These are phyloP conservation scores for Chloropicon primus DNA, from an alignment of 139 green algal species.

Conservation along the genomic window DNA sequence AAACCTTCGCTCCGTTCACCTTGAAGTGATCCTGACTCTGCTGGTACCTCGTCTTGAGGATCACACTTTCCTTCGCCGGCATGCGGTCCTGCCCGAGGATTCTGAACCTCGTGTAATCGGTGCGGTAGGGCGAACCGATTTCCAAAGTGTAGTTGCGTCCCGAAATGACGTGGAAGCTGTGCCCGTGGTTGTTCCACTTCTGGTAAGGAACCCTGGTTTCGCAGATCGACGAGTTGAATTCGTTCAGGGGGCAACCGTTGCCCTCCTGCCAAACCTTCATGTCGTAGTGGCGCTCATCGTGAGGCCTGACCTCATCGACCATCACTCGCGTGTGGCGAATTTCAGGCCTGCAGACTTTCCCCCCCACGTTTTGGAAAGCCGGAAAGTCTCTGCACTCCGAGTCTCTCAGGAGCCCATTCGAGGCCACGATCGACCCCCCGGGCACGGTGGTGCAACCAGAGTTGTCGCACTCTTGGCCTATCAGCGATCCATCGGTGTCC, in stretches of 20 bases:
- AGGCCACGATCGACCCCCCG: background rate
- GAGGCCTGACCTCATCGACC: background rate
- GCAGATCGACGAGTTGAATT: background rate
- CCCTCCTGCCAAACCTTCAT: background rate
- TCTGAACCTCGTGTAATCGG: background rate
- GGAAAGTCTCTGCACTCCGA: background rate
- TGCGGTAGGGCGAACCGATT: background rate
- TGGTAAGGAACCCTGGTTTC: background rate
- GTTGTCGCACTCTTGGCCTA: constrained; percentile 1
- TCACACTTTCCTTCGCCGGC: background rate
- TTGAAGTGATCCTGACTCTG: background rate
- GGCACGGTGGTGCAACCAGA: background rate
- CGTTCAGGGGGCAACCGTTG: background rate
- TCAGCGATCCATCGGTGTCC: constrained; percentile 35
- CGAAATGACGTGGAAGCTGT: background rate
- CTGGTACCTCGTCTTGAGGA: background rate
- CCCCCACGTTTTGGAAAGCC: background rate
- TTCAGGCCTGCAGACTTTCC: background rate
- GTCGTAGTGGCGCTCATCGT: background rate
- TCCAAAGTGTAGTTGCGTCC: background rate
- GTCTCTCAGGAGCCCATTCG: background rate
- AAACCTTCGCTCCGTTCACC: background rate
- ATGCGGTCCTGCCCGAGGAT: background rate
- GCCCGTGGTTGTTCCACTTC: background rate
- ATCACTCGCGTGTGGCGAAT: background rate